Conservation (phyloP, 2,329 filamentous ascomycete genomes). For the Mycogone perniciosa region DNA sequence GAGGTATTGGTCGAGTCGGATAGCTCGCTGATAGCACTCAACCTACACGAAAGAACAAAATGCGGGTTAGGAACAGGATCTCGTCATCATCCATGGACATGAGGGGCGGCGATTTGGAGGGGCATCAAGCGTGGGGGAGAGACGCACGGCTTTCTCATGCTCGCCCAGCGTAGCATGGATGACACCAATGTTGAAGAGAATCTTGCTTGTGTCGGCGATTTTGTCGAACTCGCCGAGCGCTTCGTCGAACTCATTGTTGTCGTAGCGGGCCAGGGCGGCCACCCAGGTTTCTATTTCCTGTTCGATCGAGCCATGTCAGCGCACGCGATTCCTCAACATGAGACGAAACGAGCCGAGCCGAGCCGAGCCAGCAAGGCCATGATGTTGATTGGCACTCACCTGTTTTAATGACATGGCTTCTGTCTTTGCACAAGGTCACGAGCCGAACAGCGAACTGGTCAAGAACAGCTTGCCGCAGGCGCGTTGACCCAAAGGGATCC, state of each 20-base stretch:
- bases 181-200: constrained; percentile 96
- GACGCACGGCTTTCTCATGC: constrained; percentile 85
- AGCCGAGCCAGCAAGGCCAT: background rate
- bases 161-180: constrained; percentile 95
- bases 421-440: constrained; percentile 4
- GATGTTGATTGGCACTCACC: constrained; percentile 31
- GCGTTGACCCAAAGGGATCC: constrained; percentile 2
- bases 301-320: constrained; percentile 1
- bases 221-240: constrained; percentile 75
- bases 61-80: constrained; percentile 5
- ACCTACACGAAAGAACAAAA: constrained; percentile 50
- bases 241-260: constrained; percentile 95
- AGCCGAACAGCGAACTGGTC: background rate
- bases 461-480: background rate
- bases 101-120: background rate
- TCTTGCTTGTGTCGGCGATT: constrained; percentile 94
- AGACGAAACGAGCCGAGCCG: background rate
- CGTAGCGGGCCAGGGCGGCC: constrained; percentile 80
- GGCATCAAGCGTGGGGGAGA: background rate
- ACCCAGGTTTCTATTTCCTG: constrained; percentile 99
- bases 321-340: background rate
- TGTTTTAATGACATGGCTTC: constrained; percentile 54
- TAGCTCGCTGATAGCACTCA: constrained; percentile 87
- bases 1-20: constrained; percentile 86
- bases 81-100: no score